Evolutionary conservation across 106 monocot species (phyloP), one percentile per base, ranked within the genome.

Genomic region (Chionographis japonica): DNA sequence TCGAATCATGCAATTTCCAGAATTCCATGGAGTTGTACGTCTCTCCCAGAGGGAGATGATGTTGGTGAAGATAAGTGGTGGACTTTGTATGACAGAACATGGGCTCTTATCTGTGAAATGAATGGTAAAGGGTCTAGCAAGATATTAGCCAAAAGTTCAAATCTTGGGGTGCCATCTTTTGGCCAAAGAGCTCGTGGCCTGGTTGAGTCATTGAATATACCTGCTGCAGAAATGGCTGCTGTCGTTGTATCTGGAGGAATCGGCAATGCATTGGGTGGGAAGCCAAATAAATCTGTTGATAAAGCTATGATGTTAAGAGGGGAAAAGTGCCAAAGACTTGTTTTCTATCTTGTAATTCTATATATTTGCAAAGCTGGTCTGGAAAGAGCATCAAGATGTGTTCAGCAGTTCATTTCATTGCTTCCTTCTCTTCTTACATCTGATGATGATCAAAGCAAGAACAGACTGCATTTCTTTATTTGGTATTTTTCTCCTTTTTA

Each of bases 201-300:
- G 77, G 98, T 98, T 37, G 98, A 98, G 72, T 98, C 98, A 19
- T 75, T 98, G 66, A 98, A 98, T 80, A 93, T 98, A 61, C 98
- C 98, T 71, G 90, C 98, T 65, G 93, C 98, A 59, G 98, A 98
- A 77, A 90, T 98, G 93, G 93, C 98, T 78, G 89, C 98, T 63
- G 89, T 81, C 46, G 94, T 94, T 54, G 93, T 98, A 17, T 83
- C 90, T 64, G 92, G 93, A 60, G 90, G 93, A 70, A 83, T 98
- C 58, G 76, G 92, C 52, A 78, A 63, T 68, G 83, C 98, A 61
- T 81, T 98, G 63, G 76, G 87, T 76, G 92, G 90, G 62, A 98
- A 90, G 70, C 17, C 87, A 35, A 83, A 41, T 65, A 98, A 93
- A 75, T 61, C 74, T 56, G 58, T 88, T 60, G 98, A 98, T 70